Percentiles rank a stretch among this genome's conserved stretches.
Conservation (phyloP, 2,329 filamentous ascomycete genomes). For the Cercospora sp. region DNA sequence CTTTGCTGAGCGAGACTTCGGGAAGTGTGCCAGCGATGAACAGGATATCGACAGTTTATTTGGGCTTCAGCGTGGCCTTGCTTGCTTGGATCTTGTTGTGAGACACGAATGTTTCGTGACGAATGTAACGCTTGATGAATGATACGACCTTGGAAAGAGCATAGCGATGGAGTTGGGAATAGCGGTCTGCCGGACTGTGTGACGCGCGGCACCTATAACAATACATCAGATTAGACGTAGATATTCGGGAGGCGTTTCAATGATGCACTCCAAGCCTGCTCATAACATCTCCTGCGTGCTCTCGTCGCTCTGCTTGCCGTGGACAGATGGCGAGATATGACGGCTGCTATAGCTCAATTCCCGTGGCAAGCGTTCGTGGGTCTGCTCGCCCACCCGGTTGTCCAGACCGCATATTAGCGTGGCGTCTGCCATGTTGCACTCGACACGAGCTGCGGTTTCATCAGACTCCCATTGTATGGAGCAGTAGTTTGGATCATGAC, state of each 20-base stretch:
- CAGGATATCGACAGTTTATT: slow-evolving; percentile 18
- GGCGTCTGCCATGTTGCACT: slow-evolving; percentile 10
- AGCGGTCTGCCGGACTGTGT: slow-evolving; percentile 1
- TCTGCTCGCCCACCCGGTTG: not conserved
- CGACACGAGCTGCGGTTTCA: slow-evolving; percentile 12
- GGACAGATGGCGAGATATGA: not conserved
- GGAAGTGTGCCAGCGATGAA: slow-evolving; percentile 12
- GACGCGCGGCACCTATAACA: not conserved
- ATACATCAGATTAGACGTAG: not conserved
- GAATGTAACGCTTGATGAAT: slow-evolving; percentile 20
- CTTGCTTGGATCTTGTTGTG: slow-evolving; percentile 23
- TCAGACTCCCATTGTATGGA: not conserved
- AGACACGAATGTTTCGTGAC: slow-evolving; percentile 19
- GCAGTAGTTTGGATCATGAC: not conserved
- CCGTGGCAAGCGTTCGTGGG: not conserved
- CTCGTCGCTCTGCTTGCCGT: not conserved
- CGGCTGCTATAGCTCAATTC: not conserved
- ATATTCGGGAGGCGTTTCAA: not conserved
- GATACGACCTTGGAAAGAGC: slow-evolving; percentile 11
- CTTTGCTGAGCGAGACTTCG: slow-evolving; percentile 19
- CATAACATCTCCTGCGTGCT: not conserved
- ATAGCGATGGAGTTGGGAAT: slow-evolving; percentile 14
- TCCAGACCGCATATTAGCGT: slow-evolving; percentile 7
- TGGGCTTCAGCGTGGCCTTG: slow-evolving; percentile 23
- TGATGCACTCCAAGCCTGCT: not conserved